phyloP scores from a whole-genome alignment of 2,329 filamentous ascomycete genomes.

The Trichoderma sp. region DNA sequence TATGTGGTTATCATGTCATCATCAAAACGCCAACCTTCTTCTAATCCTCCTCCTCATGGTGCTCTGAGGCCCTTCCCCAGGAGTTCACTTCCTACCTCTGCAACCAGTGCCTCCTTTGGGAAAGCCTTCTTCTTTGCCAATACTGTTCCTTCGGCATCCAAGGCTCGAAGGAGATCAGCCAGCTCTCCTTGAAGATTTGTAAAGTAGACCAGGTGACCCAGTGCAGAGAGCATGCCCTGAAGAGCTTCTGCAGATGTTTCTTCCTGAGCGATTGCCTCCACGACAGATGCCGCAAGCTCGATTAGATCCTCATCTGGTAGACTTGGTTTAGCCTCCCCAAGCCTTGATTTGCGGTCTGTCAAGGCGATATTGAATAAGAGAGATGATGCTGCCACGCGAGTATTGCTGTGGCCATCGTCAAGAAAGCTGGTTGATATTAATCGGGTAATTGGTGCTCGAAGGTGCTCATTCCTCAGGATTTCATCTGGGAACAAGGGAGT shows the following conservation, averaged over 20 bases:
- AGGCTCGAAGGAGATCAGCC: slow-evolving; percentile 73
- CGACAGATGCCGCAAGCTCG: slow-evolving; percentile 75
- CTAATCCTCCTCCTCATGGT: slow-evolving; percentile 26
- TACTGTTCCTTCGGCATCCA: slow-evolving; percentile 72
- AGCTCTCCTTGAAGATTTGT: slow-evolving; percentile 71
- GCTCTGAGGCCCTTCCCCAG: slow-evolving; percentile 52
- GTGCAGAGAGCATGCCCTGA: slow-evolving; percentile 72
- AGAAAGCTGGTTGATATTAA: slow-evolving; percentile 78
- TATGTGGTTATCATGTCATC: background rate
- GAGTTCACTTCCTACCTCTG: slow-evolving; percentile 54
- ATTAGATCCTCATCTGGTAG: slow-evolving; percentile 72
- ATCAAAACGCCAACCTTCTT: background rate
- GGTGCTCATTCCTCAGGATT: slow-evolving; percentile 52
- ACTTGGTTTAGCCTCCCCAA: slow-evolving; percentile 56
- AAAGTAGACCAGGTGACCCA: slow-evolving; percentile 76
- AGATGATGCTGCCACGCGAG: slow-evolving; percentile 79
- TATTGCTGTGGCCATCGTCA: slow-evolving; percentile 70
- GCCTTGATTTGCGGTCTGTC: slow-evolving; percentile 66
- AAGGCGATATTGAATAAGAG: slow-evolving; percentile 81
- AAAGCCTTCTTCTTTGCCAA: slow-evolving; percentile 58
- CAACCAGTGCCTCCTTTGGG: slow-evolving; percentile 58
- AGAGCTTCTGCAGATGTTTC: slow-evolving; percentile 68
- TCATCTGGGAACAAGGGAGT: slow-evolving; percentile 69
- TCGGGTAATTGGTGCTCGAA: slow-evolving; percentile 63
- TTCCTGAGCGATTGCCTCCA: slow-evolving; percentile 69